These are phyloP conservation scores for Tolypocladium tropicale DNA, from an alignment of 2,329 filamentous ascomycete species.

Conservation along the genomic window DNA sequence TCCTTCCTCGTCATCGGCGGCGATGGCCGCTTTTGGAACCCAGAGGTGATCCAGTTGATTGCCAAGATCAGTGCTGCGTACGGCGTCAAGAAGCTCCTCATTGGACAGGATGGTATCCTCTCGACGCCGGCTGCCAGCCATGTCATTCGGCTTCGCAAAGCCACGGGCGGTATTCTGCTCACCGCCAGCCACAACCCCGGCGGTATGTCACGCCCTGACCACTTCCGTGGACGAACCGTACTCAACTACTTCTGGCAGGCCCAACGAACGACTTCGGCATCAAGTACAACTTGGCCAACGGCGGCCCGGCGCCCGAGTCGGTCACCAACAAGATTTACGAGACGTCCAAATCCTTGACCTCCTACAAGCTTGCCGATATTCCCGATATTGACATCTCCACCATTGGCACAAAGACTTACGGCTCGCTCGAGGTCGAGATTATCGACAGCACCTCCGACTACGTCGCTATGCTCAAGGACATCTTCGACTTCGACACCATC, in stretches of 20 bases:
- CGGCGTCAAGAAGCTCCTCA: slow-evolving; percentile 95
- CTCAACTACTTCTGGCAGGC: slow-evolving; percentile 37
- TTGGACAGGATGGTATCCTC: slow-evolving; percentile 93
- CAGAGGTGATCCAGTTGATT: slow-evolving; percentile 91
- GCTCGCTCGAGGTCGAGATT: slow-evolving; percentile 83
- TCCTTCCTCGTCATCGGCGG: slow-evolving; percentile 93
- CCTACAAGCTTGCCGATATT: slow-evolving; percentile 86
- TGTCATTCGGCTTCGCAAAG: slow-evolving; percentile 87
- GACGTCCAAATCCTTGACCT: slow-evolving; percentile 76
- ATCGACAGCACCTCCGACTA: slow-evolving; percentile 92
- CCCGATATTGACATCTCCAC: slow-evolving; percentile 75
- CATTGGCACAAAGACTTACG: slow-evolving; percentile 77
- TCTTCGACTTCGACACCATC: slow-evolving; percentile 96
- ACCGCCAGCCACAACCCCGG: slow-evolving; percentile 98
- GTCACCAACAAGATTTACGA: slow-evolving; percentile 98
- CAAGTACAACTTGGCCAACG: slow-evolving; percentile 98
- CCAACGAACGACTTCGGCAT: slow-evolving; percentile 95
- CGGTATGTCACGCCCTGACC: slow-evolving; percentile 44
- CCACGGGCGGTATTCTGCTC: slow-evolving; percentile 91
- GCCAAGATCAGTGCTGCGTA: slow-evolving; percentile 96
- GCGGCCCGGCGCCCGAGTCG: slow-evolving; percentile 87
- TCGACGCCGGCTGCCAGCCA: slow-evolving; percentile 95
- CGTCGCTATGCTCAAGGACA: slow-evolving; percentile 89
- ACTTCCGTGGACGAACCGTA: background rate
- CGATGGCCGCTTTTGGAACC: slow-evolving; percentile 95